Conservation (phyloP, 768 basidiomycete species). For the Mycena maculata region DNA sequence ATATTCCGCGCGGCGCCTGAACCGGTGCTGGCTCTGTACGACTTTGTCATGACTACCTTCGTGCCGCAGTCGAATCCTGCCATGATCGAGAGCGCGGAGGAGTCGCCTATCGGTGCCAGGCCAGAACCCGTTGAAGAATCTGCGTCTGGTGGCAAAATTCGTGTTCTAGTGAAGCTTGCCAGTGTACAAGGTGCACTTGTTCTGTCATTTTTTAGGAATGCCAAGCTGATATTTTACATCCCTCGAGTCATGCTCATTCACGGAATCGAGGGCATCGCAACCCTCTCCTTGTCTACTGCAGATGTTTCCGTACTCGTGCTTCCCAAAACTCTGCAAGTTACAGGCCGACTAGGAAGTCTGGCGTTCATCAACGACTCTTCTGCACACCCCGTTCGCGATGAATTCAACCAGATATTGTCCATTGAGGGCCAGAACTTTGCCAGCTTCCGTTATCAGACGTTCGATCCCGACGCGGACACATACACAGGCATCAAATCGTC, state of each 20-base stretch:
- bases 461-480: conserved; percentile 74
- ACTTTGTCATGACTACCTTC: conserved; percentile 98
- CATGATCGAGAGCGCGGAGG: conserved; percentile 11
- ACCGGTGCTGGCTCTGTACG: conserved; percentile 90
- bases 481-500: conserved; percentile 88
- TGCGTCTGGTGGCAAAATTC: conserved; percentile 68
- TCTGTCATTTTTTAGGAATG: conserved; percentile 16
- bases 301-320: conserved; percentile 83
- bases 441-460: conserved; percentile 94
- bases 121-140: conserved; percentile 21
- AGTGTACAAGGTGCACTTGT: conserved; percentile 77
- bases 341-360: conserved; percentile 85
- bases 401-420: conserved; percentile 88
- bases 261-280: conserved; percentile 76
- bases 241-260: conserved; percentile 82
- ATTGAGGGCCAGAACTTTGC: conserved; percentile 96
- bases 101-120: conserved; percentile 24
- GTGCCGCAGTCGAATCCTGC: conserved; percentile 59
- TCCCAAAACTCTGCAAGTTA: conserved; percentile 78
- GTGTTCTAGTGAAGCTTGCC: conserved; percentile 84
- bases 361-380: conserved; percentile 81
- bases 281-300: conserved; percentile 90
- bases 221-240: background rate
- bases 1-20: conserved; percentile 90
- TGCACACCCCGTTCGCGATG: conserved; percentile 60